Percentiles rank a stretch among this genome's conserved stretches.
Evolutionary conservation across 2,329 filamentous ascomycete species (phyloP).

Genomic region (Neurospora sp.): DNA sequence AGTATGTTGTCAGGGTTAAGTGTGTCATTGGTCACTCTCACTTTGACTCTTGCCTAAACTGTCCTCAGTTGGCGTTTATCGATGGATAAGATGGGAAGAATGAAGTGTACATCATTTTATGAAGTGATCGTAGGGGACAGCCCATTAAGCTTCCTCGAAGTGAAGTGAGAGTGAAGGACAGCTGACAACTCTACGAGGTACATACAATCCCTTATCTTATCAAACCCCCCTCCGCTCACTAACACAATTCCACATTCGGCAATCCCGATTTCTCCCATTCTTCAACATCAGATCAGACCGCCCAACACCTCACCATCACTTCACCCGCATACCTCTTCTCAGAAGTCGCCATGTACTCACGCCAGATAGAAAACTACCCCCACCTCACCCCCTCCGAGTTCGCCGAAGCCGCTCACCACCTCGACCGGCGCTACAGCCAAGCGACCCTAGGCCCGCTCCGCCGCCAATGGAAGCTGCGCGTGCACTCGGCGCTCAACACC

Average conservation of each 20-base stretch:
- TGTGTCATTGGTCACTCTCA: neutral
- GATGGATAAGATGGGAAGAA: too few species aligned
- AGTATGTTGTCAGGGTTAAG: neutral
- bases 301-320: neutral
- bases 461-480: conserved; percentile 43
- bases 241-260: neutral
- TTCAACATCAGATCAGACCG: neutral
- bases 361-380: conserved; percentile 46
- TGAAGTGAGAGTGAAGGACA: too few species aligned
- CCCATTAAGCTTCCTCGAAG: too few species aligned
- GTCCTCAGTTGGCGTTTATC: neutral
- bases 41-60: too few species aligned
- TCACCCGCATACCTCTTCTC: neutral
- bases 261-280: neutral
- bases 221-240: neutral
- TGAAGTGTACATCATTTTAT: too few species aligned
- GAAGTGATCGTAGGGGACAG: too few species aligned
- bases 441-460: conserved; percentile 47
- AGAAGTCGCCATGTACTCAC: conserved; percentile 6
- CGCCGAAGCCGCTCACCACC: conserved; percentile 50
- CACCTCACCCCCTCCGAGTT: conserved; percentile 55
- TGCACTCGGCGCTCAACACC: conserved; percentile 41
- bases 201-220: neutral
- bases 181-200: neutral
- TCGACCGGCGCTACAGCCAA: conserved; percentile 49